These are phyloP conservation scores for Bacidia gigantensis DNA, from an alignment of 495 filamentous ascomycete species.

Conservation along the genomic window DNA sequence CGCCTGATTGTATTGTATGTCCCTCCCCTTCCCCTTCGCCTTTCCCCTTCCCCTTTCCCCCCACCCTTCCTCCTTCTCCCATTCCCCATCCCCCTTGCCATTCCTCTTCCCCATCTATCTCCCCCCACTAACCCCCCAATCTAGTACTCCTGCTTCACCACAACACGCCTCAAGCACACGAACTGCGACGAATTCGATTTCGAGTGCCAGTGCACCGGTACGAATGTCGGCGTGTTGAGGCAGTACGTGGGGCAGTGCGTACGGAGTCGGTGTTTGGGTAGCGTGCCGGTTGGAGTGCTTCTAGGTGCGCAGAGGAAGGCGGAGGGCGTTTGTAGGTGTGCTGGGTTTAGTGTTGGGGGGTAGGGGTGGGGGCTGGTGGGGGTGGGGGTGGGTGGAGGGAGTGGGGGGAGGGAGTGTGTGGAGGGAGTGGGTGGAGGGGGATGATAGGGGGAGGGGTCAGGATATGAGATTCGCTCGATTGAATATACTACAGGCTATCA, in stretches of 20 bases:
- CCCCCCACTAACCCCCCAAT: neutral
- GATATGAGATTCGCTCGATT: too few relatives aligned
- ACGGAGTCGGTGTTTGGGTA: neutral
- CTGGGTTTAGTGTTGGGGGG: neutral
- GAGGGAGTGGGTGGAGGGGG: too few relatives aligned
- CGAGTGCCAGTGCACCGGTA: neutral
- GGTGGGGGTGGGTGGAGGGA: too few relatives aligned
- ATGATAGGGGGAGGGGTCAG: too few relatives aligned
- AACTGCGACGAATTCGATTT: neutral
- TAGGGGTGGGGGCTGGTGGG: neutral
- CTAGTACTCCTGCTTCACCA: neutral
- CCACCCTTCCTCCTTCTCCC: neutral
- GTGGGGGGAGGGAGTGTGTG: too few relatives aligned
- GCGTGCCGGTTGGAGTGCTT: neutral
- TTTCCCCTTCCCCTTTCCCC: too few relatives aligned
- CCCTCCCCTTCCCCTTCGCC: too few relatives aligned
- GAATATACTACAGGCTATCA: too few relatives aligned
- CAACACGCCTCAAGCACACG: neutral
- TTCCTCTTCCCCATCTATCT: too few relatives aligned
- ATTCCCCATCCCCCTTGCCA: neutral
- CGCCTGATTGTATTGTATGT: neutral
- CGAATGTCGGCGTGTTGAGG: neutral
- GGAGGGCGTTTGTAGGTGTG: neutral
- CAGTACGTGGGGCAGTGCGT: neutral
- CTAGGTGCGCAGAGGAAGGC: neutral